Base-by-base conservation (phyloP, 1,284 basidiomycete genomes). In the Austroboletus rostrupii region DNA sequence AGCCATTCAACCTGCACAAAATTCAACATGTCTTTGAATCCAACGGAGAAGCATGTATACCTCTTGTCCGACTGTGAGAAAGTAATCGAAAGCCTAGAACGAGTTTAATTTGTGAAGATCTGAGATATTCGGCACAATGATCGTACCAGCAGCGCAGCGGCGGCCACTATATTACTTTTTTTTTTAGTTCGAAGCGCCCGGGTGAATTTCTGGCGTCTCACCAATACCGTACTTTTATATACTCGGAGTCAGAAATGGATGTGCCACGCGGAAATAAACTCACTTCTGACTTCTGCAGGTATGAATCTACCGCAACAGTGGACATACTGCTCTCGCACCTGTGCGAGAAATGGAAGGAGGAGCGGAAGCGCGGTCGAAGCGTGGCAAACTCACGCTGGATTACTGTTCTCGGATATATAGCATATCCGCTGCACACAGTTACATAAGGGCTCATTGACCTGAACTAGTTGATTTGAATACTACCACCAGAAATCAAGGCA, bases 81-180 rank as follows among this genome's bases (percentile, higher is more conserved):
- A 59, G 28, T 48, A 59, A 28, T 59, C 59, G 13, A 57, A 61
- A 16, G 32, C 26, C 59, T 61, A 26, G 32, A 29, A 32, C 16
- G 31, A 32, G 9, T 16, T 36, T 4, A 2, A 29, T 57, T 39
- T 33, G 36, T 23, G n/a, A 35, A 6, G 9, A 3, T 11, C 9
- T 12, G 36, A 32, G 23, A 26, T 14, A 5, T 38, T 6, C 32
- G 20, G 3, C 8, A 13, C 13, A 20, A 12, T 38, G 5, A 32
- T 35, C 49, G 10, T 33, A 59, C 57, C 31, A 59, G 31, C 26
- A 61, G 20, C 8, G 59, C 49, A 32, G 49, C 41, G 8, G 50
- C 57, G 10, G 54, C 54, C 16, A 54, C 57, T 59, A 29, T 6
- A 11, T 37, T 17, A 43, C 36, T 17, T 9, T n/a, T 35, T n/a